Conservation (phyloP, 805 yeast species). For the Kodamaea laetipori region DNA sequence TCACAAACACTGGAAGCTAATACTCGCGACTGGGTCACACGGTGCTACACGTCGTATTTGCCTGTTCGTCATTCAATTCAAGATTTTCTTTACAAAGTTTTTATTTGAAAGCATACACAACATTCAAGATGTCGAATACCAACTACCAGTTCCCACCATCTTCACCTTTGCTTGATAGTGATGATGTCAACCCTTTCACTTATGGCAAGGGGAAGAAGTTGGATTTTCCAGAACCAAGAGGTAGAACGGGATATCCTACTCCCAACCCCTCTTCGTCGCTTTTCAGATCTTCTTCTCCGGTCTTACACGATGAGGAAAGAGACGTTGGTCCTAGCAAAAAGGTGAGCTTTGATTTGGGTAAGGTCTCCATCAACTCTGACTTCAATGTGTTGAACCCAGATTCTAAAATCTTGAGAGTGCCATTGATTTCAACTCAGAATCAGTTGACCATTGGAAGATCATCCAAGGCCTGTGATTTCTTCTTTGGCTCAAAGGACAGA, state of each 20-base stretch:
- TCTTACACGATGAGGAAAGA: slow-evolving; percentile 10
- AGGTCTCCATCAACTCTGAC: slow-evolving; percentile 28
- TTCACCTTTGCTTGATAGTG: slow-evolving; percentile 45
- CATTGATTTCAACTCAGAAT: slow-evolving; percentile 41
- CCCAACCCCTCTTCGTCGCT: slow-evolving; percentile 65
- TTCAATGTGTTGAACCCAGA: slow-evolving; percentile 41
- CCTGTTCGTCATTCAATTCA: neutral
- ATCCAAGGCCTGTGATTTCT: slow-evolving; percentile 56
- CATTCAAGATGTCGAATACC: slow-evolving; percentile 4
- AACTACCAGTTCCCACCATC: slow-evolving; percentile 52
- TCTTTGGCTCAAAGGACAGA: slow-evolving; percentile 50
- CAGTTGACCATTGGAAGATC: slow-evolving; percentile 66
- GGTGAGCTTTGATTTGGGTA: slow-evolving; percentile 1
- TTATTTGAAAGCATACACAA: neutral
- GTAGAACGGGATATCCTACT: slow-evolving; percentile 54
- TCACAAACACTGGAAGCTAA: too few species aligned
- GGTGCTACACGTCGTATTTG: too few species aligned
- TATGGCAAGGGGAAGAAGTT: slow-evolving; percentile 10
- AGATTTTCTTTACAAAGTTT: slow-evolving; percentile 4
- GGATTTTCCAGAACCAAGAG: slow-evolving; percentile 13
- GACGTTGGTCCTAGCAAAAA: slow-evolving; percentile 10
- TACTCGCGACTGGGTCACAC: too few species aligned
- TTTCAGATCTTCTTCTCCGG: slow-evolving; percentile 46
- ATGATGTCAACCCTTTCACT: slow-evolving; percentile 22
- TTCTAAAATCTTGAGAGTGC: slow-evolving; percentile 34